phyloP scores from a whole-genome alignment of 306 rosid species.

The Prunus mongolica region DNA sequence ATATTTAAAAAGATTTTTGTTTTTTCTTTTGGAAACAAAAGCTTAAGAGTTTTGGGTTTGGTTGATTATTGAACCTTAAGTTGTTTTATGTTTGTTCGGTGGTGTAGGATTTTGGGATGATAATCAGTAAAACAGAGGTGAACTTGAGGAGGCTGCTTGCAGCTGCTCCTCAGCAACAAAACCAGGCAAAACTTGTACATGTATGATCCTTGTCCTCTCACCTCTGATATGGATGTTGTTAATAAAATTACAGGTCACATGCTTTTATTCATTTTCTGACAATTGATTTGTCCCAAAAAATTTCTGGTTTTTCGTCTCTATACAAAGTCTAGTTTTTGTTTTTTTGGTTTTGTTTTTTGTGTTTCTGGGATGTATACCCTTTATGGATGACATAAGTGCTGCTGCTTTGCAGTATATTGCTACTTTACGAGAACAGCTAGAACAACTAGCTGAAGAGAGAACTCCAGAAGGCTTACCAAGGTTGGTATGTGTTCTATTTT shows the following conservation, averaged over 20 bases:
- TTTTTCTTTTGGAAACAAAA: too few species aligned
- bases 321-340: neutral
- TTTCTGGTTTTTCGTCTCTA: neutral
- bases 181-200: conserved; percentile 81
- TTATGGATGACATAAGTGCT: neutral
- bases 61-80: neutral
- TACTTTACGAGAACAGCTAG: conserved; percentile 77
- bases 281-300: neutral
- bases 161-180: conserved; percentile 82
- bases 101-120: conserved; percentile 39
- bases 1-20: neutral
- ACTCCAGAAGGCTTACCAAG: conserved; percentile 76
- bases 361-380: neutral
- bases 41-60: neutral
- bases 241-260: neutral
- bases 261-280: neutral
- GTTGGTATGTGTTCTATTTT: conserved; percentile 21
- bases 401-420: conserved; percentile 69
- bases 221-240: neutral
- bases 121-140: conserved; percentile 76
- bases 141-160: conserved; percentile 83
- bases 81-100: neutral
- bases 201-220: conserved; percentile 31
- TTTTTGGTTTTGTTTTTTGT: neutral
- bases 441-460: conserved; percentile 82